Percentiles rank a stretch among this genome's conserved stretches.
These are phyloP conservation scores for Fusarium sp. DNA, from an alignment of 2,329 filamentous ascomycete species.

Conservation along the genomic window DNA sequence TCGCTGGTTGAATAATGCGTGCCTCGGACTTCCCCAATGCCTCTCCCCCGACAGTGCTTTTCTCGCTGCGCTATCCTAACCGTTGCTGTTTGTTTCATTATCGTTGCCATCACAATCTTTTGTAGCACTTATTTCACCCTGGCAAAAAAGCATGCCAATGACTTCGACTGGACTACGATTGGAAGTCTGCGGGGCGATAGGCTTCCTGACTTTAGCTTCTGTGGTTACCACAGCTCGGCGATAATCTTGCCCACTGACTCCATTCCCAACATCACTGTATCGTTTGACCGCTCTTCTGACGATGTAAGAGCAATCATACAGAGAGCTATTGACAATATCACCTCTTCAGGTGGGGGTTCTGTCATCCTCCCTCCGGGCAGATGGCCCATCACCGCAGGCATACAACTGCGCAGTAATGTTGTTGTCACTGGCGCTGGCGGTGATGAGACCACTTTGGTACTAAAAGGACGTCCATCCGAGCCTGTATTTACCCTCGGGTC, in stretches of 20 bases:
- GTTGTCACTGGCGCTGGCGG: conserved; percentile 1
- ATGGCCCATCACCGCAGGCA: conserved; percentile 21
- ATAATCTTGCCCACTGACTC: conserved; percentile 9
- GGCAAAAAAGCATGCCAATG: neutral
- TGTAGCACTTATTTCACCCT: conserved; percentile 21
- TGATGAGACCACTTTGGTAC: conserved; percentile 4
- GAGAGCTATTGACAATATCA: conserved; percentile 23
- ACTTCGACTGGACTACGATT: conserved; percentile 28
- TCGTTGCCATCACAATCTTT: neutral
- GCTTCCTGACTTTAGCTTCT: conserved; percentile 37
- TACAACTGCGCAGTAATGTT: conserved; percentile 14
- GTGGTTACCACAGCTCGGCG: conserved; percentile 34
- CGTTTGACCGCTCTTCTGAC: neutral
- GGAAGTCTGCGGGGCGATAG: conserved; percentile 19
- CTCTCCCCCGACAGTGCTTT: conserved; percentile 20
- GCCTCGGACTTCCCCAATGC: conserved; percentile 1
- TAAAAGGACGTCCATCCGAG: neutral
- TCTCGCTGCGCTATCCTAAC: conserved; percentile 6
- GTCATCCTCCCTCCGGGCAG: conserved; percentile 21
- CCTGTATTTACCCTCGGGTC: conserved; percentile 31
- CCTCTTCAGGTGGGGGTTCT: conserved; percentile 18
- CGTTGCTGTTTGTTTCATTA: conserved; percentile 4
- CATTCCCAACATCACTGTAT: neutral
- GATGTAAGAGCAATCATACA: conserved; percentile 28
- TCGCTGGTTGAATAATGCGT: neutral